These are phyloP conservation scores for Galerina sulciceps DNA, from an alignment of 768 basidiomycete genomes.

Conservation along the genomic window DNA sequence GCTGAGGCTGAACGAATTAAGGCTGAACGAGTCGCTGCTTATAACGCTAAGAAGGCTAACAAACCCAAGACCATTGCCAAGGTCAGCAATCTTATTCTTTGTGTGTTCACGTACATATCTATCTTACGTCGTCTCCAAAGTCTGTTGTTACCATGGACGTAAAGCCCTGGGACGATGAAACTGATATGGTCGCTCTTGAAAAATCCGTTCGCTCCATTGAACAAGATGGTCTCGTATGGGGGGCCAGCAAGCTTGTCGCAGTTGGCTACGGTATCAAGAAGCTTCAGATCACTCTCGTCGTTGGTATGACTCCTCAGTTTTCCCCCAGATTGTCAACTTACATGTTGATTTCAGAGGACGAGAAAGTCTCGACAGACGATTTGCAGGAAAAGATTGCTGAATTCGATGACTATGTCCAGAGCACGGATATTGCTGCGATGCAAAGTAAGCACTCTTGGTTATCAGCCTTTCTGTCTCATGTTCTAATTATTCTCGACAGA, in stretches of 20 bases:
- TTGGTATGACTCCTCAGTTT: conserved; percentile 41
- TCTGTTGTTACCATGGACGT: conserved; percentile 98
- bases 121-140: conserved; percentile 42
- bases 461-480: not conserved
- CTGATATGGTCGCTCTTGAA: conserved; percentile 92
- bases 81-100: conserved; percentile 43
- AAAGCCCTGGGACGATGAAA: conserved; percentile 99
- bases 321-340: not conserved
- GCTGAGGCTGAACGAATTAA: conserved; percentile 87
- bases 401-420: conserved; percentile 89
- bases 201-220: conserved; percentile 82
- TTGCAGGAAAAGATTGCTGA: conserved; percentile 90
- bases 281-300: conserved; percentile 73
- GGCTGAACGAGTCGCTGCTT: conserved; percentile 91
- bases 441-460: conserved; percentile 66
- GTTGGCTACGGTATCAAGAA: conserved; percentile 94
- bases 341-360: conserved; percentile 72
- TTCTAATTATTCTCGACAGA: conserved; percentile 18
- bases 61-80: conserved; percentile 91
- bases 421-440: conserved; percentile 91
- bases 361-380: conserved; percentile 90
- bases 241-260: conserved; percentile 88
- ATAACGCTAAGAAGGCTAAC: conserved; percentile 90
- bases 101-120: conserved; percentile 4
- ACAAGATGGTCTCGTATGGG: conserved; percentile 94